Evolutionary conservation across 805 yeast species (phyloP), one percentile per base, ranked within the genome.

Genomic region (Candida palmyrensis): DNA sequence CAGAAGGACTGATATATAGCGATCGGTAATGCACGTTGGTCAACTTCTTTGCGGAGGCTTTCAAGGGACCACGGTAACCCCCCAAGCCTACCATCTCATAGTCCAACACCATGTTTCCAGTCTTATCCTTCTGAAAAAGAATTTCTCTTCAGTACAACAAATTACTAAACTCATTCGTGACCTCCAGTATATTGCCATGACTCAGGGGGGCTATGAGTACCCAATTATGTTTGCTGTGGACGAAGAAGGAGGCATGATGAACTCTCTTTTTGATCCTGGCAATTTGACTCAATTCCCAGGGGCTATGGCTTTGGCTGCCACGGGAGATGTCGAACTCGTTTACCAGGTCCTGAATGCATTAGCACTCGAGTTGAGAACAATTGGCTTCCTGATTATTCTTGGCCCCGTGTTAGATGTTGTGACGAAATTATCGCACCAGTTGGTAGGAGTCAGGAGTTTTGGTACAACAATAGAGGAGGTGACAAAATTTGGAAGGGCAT

Each of bases 321-420:
- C 79, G 0, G 71, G 71, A 8, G 68, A 72, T 35, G 46, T 57
- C 9, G 67, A 66, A 4, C 48, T 75, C 39, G 77, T 74, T 6
- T 69, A 68, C 39, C 60, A 75, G 27, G 70, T 75, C 2, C 69
- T 70, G 36, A 64, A 68, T 27, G 82, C 82, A 2, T 48, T 76
- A 7, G 80, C 79, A 0, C 42, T 48, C 12, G 80, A 77, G 44
- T 58, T 77, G 40, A 62, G 58, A 32, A 53, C 69, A n/a, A 65
- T 77, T 8, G 84, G 84, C 7, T 63, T 77, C 34, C 68, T 62
- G 51, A 68, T 77, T 43, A 58, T 68, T 15, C 53, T 77, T 44
- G 83, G 82, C 1, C 84, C 84, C 0, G 82, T 75, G 1, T 58
- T 77, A 25, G 84, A 77, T 48, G 78, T 76, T 10, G 71, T 76